Base-by-base conservation (phyloP, 352 stramenopile species). In the Peronosclerospora sorghi region DNA sequence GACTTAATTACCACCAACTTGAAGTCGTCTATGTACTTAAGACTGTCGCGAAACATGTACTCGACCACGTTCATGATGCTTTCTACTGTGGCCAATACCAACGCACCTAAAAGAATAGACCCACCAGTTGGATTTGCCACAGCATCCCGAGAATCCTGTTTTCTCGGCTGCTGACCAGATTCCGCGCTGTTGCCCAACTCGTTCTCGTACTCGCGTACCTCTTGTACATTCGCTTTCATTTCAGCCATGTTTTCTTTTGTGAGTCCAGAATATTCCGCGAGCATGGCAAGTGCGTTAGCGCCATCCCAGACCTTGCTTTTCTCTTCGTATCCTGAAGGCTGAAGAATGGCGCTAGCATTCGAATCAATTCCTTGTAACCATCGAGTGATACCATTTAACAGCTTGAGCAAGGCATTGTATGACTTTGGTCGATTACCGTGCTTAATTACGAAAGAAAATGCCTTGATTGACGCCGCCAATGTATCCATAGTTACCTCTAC, bases 21-120 rank as follows among this genome's bases (percentile, higher is more conserved):
- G 34, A 86, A 92, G 44, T 92, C 80, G 38, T 88, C 69, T 8
- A 87, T 52, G 35, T 81, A 89, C 57, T 88, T 85, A 32, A 86
- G 51, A 18, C 68, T 43, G n/a, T 88, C 69, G 6, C 76, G 66
- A 15, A 81, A 83, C 77, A 92, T 86, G 50, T 85, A 92, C 21
- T 83, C 71, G 10, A 65, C 65, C 7, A 92, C 77, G 29, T 69
- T 76, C 32, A 89, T 56, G 17, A 92, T 58, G 12, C 52, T 65
- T 20, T 75, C 52, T 7, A 87, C 64, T 0, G 71, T 86, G 8
- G 51, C 68, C 21, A 88, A 43, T 17, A 74, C 67, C 38, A 83
- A 34, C 1, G 65, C 65, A 3, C 61, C 75, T 0, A 92, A 47
- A 17, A 78, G 49, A 35, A 68, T 41, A 21, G 54, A 62, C 1